phyloP scores from a whole-genome alignment of 2,329 filamentous ascomycete genomes.

The Aspergillus melleus region DNA sequence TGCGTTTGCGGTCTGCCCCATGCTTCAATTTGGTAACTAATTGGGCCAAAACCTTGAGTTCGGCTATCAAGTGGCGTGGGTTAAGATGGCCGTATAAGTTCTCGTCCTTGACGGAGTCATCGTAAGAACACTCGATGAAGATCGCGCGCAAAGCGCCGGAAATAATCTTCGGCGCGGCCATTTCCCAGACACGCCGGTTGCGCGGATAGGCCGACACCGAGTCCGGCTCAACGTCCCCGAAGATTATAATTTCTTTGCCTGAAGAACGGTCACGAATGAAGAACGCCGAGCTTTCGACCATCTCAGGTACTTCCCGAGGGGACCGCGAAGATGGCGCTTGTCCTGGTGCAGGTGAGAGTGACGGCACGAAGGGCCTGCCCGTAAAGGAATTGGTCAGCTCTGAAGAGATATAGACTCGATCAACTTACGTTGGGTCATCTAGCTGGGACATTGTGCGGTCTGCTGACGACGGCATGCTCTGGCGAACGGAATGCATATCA shows the following conservation, averaged over 20 bases:
- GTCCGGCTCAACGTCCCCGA: constrained; percentile 94
- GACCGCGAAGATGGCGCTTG: not conserved
- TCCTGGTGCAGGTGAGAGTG: not conserved
- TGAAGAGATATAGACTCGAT: constrained; percentile 16
- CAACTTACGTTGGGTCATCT: not conserved
- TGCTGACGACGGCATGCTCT: not conserved
- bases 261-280: constrained; percentile 78
- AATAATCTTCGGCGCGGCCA: constrained; percentile 82
- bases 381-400: not conserved
- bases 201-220: constrained; percentile 77
- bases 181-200: constrained; percentile 80
- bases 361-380: not conserved
- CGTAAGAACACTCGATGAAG: constrained; percentile 95
- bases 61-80: constrained; percentile 76
- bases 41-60: constrained; percentile 69
- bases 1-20: constrained; percentile 38
- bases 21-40: constrained; percentile 63
- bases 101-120: constrained; percentile 73
- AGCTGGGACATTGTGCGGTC: not conserved
- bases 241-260: constrained; percentile 80
- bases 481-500: no score
- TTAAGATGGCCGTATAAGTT: constrained; percentile 86
- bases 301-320: constrained; percentile 15
- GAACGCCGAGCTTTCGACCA: constrained; percentile 79
- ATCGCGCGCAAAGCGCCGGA: constrained; percentile 72